Base-by-base conservation (phyloP, 2,329 filamentous ascomycete genomes). In the Hortaea werneckii region DNA sequence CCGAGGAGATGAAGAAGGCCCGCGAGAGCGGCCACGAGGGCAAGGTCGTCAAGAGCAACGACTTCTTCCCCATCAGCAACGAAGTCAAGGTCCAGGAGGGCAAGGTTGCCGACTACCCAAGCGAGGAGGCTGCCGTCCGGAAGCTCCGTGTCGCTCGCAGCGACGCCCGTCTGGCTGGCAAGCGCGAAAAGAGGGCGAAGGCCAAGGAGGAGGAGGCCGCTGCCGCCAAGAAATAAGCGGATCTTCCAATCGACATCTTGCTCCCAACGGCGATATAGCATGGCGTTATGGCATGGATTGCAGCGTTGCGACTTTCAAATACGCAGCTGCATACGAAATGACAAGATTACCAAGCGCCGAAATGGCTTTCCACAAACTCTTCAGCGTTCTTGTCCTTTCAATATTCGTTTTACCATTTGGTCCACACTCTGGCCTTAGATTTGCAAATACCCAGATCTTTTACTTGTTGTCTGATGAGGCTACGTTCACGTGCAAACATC, bases 131-230 rank as follows among this genome's bases (percentile, higher is more conserved):
- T 71, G 92, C 89, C 56, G 96, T 85, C 82, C 77, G 77, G 68
- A 83, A 80, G 66, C 82, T 98, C 68, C 86, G 92, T 71, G 76
- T 84, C 60, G 82, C 85, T 60, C 83, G 92, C 73, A 82, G 80
- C 69, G 85, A 94, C 67, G 82, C 85, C 65, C 84, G 89, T 70
- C 76, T 85, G 65, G 72, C 78, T 56, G 92, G 92, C 73, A 78
- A 78, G 66, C 82, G 88, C 70, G 89, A 94, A 79, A 96, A 96
- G 88, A 83, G 92, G 67, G 82, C 78, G 62, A 85, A 83, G 79
- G 86, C 87, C 64, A 90, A 84, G 77, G 84, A 82, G 62, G 86
- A 89, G 68, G 86, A 85, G 67, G 84, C 85, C 69, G 76, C 76
- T 66, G 65, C 71, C 58, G 79, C 80, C 72, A 90, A 90, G 85